Evolutionary conservation across 1,284 basidiomycete genomes (phyloP).

Genomic region (Trichosporon sp.): DNA sequence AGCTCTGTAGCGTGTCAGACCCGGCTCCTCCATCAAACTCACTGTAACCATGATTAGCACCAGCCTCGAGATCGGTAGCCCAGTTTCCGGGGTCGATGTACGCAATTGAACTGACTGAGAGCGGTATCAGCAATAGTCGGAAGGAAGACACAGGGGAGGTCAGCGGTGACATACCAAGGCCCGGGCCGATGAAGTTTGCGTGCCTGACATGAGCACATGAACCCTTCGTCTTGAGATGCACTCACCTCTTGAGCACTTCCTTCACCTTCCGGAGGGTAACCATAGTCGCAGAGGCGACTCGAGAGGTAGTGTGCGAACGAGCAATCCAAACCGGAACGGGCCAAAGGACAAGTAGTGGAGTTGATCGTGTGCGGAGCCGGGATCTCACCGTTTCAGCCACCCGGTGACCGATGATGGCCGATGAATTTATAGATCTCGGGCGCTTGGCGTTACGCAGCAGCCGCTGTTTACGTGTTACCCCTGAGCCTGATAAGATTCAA

Average conservation of each 20-base stretch:
- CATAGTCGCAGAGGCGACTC: background rate
- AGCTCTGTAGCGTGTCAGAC: constrained; percentile 63
- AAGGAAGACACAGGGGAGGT: background rate
- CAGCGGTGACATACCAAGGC: constrained; percentile 25
- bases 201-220: constrained; percentile 28
- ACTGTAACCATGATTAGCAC: constrained; percentile 55
- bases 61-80: constrained; percentile 30
- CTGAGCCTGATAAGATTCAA: background rate
- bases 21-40: constrained; percentile 69
- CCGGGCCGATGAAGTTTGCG: constrained; percentile 47
- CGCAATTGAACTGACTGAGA: constrained; percentile 37
- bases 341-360: background rate
- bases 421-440: background rate
- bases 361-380: background rate
- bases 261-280: background rate
- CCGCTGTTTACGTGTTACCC: background rate
- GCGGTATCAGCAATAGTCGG: background rate
- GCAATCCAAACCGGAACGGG: background rate
- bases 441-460: background rate
- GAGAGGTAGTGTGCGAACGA: no score
- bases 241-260: constrained; percentile 6
- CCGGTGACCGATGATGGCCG: background rate
- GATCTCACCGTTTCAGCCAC: background rate
- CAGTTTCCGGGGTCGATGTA: constrained; percentile 47
- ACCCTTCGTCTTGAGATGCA: background rate